Evolutionary conservation across 176 grass and related monocot species (phyloP), one percentile per base, ranked within the genome.

Genomic region (Oryza meridionalis): DNA sequence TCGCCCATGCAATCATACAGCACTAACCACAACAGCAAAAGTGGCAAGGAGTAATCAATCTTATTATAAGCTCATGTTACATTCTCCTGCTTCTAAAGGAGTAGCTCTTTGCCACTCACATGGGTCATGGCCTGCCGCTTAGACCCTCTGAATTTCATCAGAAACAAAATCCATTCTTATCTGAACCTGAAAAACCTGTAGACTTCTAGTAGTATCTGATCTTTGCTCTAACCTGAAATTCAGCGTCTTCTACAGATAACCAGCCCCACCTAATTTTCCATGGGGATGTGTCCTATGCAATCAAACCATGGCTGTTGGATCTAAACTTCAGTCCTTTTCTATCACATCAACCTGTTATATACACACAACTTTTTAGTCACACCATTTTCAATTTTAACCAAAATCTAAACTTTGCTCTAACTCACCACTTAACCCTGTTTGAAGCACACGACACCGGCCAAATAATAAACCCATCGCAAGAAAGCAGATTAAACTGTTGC

Each of bases 31-130:
- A 26, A 15, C 7, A 51, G 58, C 9, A 24, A 49, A 62, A 62
- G 58, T 24, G 8, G 58, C 8, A 62, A 62, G 0, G 21, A 9
- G 4, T 77, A 77, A 77, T 42, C 10, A 77, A 77, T 42, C 10
- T 35, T 77, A 63, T 59, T 77, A 64, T 64, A 38, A 65, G 58
- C 63, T 78, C 37, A 62, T 10, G 58, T 62, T 70, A 32, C 67
- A 35, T 22, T 70, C 38, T 73, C 70, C 7, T 43, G 70, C 25
- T 71, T 11, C 17, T 10, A 40, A 69, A 13, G 32, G 3, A 69
- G 68, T 70, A 10, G 11, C n/a, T 45, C 40, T 45, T 25, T 22
- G 37, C 37, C 0, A 5, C 8, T 40, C 67, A 7, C 16, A 19
- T 19, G 51, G 16, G 51, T 55, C 51, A 17, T 55, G 51, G 5